These are phyloP conservation scores for Coniosporium tulheliwenetii DNA, from an alignment of 2,329 filamentous ascomycete genomes.

Conservation along the genomic window DNA sequence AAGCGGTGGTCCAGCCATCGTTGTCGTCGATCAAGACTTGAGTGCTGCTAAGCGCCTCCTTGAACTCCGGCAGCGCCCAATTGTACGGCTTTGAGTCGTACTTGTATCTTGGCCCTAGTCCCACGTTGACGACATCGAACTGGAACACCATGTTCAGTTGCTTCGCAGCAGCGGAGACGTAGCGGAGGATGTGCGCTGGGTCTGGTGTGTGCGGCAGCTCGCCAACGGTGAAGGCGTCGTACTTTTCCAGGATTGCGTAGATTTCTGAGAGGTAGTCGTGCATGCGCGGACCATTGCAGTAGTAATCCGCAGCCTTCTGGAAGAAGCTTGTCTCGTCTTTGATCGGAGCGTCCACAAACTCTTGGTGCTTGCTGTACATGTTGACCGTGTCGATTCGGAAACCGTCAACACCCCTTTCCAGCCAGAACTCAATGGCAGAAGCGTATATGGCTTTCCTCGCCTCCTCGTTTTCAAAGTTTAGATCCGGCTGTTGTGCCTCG, in stretches of 20 bases:
- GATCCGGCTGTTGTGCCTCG: conserved; percentile 59
- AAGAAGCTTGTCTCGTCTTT: conserved; percentile 4
- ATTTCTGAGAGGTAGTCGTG: conserved; percentile 55
- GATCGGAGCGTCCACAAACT: conserved; percentile 9
- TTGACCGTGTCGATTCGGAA: conserved; percentile 19
- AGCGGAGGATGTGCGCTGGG: conserved; percentile 39
- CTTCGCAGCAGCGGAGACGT: conserved; percentile 41
- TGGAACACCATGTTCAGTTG: conserved; percentile 58
- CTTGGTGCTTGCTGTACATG: conserved; percentile 9
- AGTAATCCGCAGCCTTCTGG: conserved; percentile 41
- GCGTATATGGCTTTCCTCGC: conserved; percentile 54
- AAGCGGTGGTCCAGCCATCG: conserved; percentile 49
- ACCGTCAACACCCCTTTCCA: conserved; percentile 48
- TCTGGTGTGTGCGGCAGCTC: conserved; percentile 51
- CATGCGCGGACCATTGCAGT: conserved; percentile 53
- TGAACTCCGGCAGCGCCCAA: conserved; percentile 10
- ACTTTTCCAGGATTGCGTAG: conserved; percentile 41
- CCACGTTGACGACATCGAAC: conserved; percentile 46
- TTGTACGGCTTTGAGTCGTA: conserved; percentile 5
- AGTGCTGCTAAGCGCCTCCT: conserved; percentile 7
- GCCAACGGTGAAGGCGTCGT: conserved; percentile 55
- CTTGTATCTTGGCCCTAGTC: conserved; percentile 8
- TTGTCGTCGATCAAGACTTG: conserved; percentile 36
- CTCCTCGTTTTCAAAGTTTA: conserved; percentile 65
- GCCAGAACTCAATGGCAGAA: conserved; percentile 47